phyloP scores from a whole-genome alignment of 306 rosid species.

The Quercus bicolor region DNA sequence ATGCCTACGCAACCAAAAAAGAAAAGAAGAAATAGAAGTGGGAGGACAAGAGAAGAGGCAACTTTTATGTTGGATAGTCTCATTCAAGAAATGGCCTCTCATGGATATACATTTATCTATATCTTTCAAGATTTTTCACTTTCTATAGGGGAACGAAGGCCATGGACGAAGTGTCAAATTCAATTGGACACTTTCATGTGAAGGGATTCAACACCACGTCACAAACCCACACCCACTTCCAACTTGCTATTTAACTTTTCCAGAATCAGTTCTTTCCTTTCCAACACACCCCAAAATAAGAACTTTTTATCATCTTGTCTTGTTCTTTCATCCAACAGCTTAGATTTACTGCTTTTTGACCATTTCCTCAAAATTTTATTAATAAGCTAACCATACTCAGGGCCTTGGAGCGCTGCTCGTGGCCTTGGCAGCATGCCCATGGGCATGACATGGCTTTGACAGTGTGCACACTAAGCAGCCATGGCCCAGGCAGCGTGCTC shows the following conservation, averaged over 20 bases:
- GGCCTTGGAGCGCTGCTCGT: too few relatives aligned
- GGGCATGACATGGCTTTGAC: too few relatives aligned
- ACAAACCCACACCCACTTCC: background rate
- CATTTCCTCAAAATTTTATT: too few relatives aligned
- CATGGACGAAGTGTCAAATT: background rate
- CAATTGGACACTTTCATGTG: constrained; percentile 1
- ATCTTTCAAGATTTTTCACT: background rate
- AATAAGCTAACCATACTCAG: too few relatives aligned
- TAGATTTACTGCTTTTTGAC: too few relatives aligned
- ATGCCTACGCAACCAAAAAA: background rate
- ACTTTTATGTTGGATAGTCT: background rate
- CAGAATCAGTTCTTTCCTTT: constrained; percentile 8
- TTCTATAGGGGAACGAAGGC: background rate
- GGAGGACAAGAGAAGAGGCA: background rate
- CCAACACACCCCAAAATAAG: too few relatives aligned
- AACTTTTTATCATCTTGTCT: too few relatives aligned
- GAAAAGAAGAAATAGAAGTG: background rate
- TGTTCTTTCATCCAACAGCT: too few relatives aligned
- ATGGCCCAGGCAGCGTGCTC: too few relatives aligned
- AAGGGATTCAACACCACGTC: constrained; percentile 10
- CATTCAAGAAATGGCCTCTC: background rate
- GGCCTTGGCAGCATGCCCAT: too few relatives aligned
- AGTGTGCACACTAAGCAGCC: too few relatives aligned
- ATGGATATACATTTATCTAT: background rate
- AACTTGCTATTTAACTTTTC: background rate